These are phyloP conservation scores for Paramecium biaurelia DNA, from an alignment of 73 alveolate genomes.

Conservation along the genomic window DNA sequence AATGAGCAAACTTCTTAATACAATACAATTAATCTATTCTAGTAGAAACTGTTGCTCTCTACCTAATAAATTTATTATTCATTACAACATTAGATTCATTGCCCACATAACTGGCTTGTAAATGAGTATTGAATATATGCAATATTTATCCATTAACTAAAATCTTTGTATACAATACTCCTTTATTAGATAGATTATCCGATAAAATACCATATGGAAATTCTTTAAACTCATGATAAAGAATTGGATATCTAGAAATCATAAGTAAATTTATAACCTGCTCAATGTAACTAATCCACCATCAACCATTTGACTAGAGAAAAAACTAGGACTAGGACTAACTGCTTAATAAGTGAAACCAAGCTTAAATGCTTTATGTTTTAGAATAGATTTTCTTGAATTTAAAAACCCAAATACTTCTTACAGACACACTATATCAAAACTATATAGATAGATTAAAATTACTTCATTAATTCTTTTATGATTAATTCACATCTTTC, in stretches of 20 bases:
- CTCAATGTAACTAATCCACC: constrained; percentile 91
- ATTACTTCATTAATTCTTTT: constrained; percentile 62
- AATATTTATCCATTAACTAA: constrained; percentile 66
- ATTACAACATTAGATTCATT: constrained; percentile 58
- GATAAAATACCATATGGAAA: constrained; percentile 79
- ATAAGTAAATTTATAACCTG: neutral
- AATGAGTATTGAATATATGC: constrained; percentile 89
- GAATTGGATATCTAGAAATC: constrained; percentile 76
- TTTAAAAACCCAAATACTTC: constrained; percentile 89
- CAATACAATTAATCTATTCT: constrained; percentile 67
- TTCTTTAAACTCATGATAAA: constrained; percentile 72
- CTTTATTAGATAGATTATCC: constrained; percentile 83
- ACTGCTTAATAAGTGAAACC: constrained; percentile 81
- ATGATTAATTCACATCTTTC: constrained; percentile 75
- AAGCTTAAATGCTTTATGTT: constrained; percentile 74
- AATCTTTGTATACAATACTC: constrained; percentile 85
- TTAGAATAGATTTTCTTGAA: constrained; percentile 77
- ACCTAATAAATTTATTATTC: neutral
- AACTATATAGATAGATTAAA: neutral
- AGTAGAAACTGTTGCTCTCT: constrained; percentile 74
- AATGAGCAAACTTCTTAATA: constrained; percentile 67
- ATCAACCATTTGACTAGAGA: constrained; percentile 80
- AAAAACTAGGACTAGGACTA: constrained; percentile 86
- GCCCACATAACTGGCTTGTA: constrained; percentile 84
- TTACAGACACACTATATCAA: constrained; percentile 88